Base-by-base conservation (phyloP, 179 eudicot species). In the Corrigiola litoralis region DNA sequence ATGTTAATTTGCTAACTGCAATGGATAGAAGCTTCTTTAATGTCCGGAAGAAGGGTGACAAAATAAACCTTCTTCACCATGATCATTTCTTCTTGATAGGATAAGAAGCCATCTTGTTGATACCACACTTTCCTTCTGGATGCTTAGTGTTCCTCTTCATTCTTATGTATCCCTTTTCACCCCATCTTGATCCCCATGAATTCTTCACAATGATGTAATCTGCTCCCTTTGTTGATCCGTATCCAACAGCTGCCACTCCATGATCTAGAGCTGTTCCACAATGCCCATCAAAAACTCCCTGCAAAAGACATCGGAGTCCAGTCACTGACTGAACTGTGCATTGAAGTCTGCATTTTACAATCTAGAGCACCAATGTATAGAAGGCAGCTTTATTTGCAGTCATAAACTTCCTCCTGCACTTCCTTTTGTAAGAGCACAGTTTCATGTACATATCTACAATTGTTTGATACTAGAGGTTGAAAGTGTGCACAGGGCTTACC, bases 171-270 rank as follows among this genome's bases (percentile, higher is more conserved):
- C 94, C 94, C 28, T 74, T 78, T 46, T 87, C 94, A 48, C 94
- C 94, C 90, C 94, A 87, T 64, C 69, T 81, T 4, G 81, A 24
- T 18, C 94, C 90, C 90, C 90, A 87, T 6, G 90, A 87, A 65
- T 85, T 87, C 83, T 72, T 87, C 52, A 85, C 86, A 36, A 81
- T 81, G 38, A 87, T 80, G 63, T 80, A 82, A 45, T 79, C 90
- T 27, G 69, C 37, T 24, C 80, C 87, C 67, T 66, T 81, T 52
- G 67, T 69, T 34, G 90, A 66, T 25, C 90, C 94, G 16, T 82
- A 82, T 57, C 94, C 94, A 37, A 87, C 86, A 1, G 86, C 88
- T 11, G 90, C 77, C 7, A 87, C 90, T 71, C 94, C 94, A 13
- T 87, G 94, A 41, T 85, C 84, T 65, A 87, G 67, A 28, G 68